These are phyloP conservation scores for Rhynchospora pubera DNA, from an alignment of 176 grass and related monocot species.

Conservation along the genomic window DNA sequence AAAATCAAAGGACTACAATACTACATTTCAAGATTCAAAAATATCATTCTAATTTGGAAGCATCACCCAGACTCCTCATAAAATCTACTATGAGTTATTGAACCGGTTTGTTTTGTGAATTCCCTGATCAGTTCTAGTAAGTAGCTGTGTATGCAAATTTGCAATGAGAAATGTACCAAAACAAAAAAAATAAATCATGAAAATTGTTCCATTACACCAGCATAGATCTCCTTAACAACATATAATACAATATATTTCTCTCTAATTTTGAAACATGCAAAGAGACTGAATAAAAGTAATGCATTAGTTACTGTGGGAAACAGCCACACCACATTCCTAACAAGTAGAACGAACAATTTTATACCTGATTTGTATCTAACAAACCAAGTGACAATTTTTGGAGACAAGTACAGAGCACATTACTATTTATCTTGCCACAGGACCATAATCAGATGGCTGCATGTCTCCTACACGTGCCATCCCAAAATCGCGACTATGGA, in stretches of 20 bases:
- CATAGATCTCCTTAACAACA: not conserved
- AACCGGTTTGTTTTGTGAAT: no score
- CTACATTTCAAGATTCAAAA: no score
- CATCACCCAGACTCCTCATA: no score
- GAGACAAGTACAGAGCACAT: no score
- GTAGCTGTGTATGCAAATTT: not conserved
- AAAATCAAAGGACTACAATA: not conserved
- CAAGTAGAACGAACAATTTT: not conserved
- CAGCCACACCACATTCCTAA: not conserved
- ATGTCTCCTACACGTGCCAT: not conserved
- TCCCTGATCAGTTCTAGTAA: not conserved
- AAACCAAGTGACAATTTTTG: not conserved
- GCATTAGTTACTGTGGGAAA: not conserved
- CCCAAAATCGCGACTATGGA: not conserved
- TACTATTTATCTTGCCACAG: slow-evolving; percentile 1
- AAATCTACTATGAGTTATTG: no score
- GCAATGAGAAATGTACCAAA: not conserved
- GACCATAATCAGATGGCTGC: not conserved
- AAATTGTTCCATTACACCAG: not conserved
- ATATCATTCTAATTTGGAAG: no score
- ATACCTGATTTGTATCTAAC: not conserved
- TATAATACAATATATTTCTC: not conserved
- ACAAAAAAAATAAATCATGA: not conserved
- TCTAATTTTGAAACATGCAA: not conserved
- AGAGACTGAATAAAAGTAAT: not conserved